A percentile compares a stretch with the other conserved stretches of the same genome.
Evolutionary conservation across 352 stramenopile species (phyloP).

Genomic region (Pythium oligandrum): DNA sequence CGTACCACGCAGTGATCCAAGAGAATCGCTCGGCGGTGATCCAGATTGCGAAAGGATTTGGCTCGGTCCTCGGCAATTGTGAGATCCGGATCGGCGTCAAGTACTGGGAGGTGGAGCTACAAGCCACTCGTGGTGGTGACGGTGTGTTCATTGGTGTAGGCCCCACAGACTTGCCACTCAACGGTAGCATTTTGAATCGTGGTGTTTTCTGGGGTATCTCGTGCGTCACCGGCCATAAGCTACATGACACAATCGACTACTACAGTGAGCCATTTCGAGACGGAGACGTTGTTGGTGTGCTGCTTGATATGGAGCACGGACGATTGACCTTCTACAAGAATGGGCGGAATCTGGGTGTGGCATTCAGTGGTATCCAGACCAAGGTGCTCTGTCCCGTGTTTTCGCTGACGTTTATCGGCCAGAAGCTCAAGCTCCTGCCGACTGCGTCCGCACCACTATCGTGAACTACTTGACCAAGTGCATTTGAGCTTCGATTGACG

Average conservation of each 20-base stretch:
- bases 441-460: slow-evolving; percentile 43
- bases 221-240: slow-evolving; percentile 71
- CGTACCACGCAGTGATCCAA: slow-evolving; percentile 44
- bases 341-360: slow-evolving; percentile 62
- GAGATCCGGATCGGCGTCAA: slow-evolving; percentile 62
- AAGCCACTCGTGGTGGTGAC: slow-evolving; percentile 43
- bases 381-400: slow-evolving; percentile 67
- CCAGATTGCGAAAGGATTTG: slow-evolving; percentile 59
- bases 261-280: slow-evolving; percentile 69
- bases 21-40: slow-evolving; percentile 44
- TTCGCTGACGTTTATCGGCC: slow-evolving; percentile 60
- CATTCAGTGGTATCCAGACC: slow-evolving; percentile 53
- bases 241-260: slow-evolving; percentile 69
- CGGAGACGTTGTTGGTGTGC: slow-evolving; percentile 65
- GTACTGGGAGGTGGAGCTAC: slow-evolving; percentile 78
- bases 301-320: slow-evolving; percentile 74
- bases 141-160: slow-evolving; percentile 73
- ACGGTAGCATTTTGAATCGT: slow-evolving; percentile 50
- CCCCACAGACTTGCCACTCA: slow-evolving; percentile 42
- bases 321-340: slow-evolving; percentile 80
- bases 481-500: too few relatives aligned
- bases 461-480: slow-evolving; percentile 2
- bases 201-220: slow-evolving; percentile 74
- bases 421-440: slow-evolving; percentile 60
- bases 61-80: slow-evolving; percentile 53